Evolutionary conservation across 2,329 filamentous ascomycete species (phyloP).

Genomic region (Madurella fahalii): DNA sequence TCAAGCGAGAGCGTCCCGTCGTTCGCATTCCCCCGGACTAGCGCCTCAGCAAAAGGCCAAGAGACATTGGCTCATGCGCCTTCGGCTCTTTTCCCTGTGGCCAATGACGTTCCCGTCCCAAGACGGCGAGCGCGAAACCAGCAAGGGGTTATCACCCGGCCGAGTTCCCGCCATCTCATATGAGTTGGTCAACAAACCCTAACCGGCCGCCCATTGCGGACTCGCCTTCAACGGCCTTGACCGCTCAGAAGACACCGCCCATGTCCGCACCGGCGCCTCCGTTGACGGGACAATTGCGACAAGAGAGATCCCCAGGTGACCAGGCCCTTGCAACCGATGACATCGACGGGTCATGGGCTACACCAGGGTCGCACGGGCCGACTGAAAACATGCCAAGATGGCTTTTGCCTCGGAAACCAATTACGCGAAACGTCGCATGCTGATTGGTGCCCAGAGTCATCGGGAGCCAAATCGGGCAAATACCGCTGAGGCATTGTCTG

Average conservation of each 20-base stretch:
- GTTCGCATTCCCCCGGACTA: no score
- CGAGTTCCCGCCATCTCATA: no score
- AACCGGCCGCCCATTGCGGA: no score
- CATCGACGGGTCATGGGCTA: background rate
- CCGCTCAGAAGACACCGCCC: no score
- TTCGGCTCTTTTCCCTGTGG: background rate
- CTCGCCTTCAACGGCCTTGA: no score
- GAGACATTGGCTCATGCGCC: background rate
- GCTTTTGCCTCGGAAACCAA: background rate
- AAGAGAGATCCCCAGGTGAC: no score
- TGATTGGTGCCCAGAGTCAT: slow-evolving; percentile 25
- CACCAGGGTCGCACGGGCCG: background rate
- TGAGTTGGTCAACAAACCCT: no score
- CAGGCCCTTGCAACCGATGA: background rate
- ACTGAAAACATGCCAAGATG: slow-evolving; percentile 3
- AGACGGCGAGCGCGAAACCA: background rate
- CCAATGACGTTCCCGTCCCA: background rate
- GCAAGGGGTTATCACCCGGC: background rate
- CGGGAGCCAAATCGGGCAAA: slow-evolving; percentile 18
- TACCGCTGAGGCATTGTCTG: background rate
- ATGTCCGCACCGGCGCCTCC: no score
- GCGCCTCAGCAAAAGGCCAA: no score
- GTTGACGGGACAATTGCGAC: no score
- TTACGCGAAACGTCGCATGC: slow-evolving; percentile 10
- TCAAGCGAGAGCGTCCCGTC: no score